phyloP scores from a whole-genome alignment of 2,329 filamentous ascomycete species.

The Simplicillium aogashimaense region DNA sequence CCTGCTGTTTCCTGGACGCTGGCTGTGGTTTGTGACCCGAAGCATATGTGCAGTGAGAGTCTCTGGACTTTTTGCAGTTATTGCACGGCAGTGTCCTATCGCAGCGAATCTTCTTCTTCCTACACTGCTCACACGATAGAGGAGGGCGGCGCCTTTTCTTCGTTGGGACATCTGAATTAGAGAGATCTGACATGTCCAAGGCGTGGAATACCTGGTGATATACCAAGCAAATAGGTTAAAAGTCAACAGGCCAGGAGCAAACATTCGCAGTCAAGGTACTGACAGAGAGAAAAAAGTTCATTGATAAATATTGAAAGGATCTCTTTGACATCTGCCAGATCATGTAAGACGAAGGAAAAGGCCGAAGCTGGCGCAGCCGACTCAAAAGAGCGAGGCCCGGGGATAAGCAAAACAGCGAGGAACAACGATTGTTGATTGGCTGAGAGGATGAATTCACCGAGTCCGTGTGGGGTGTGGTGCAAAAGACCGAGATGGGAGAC shows the following conservation, averaged over 20 bases:
- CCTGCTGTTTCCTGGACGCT: no score
- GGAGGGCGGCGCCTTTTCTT: constrained; percentile 30
- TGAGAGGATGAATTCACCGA: neutral
- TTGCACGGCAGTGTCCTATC: constrained; percentile 48
- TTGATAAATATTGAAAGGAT: no score
- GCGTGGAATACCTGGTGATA: no score
- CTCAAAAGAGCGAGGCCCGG: no score
- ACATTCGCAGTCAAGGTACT: no score
- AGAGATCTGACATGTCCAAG: no score
- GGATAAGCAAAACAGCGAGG: neutral
- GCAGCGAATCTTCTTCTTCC: constrained; percentile 51
- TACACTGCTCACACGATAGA: constrained; percentile 46
- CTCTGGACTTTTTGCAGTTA: constrained; percentile 48
- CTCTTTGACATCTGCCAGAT: no score
- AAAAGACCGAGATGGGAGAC: neutral
- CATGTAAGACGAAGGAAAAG: no score
- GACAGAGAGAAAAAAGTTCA: no score
- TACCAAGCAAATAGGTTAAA: no score
- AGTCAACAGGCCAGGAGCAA: no score
- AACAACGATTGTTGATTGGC: neutral
- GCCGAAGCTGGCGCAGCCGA: no score
- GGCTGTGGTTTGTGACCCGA: constrained; percentile 19
- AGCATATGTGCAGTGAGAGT: constrained; percentile 43
- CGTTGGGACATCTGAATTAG: constrained; percentile 4
- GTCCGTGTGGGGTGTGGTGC: neutral